Conservation (phyloP, 2,329 filamentous ascomycete species). For the Rosellinia necatrix region DNA sequence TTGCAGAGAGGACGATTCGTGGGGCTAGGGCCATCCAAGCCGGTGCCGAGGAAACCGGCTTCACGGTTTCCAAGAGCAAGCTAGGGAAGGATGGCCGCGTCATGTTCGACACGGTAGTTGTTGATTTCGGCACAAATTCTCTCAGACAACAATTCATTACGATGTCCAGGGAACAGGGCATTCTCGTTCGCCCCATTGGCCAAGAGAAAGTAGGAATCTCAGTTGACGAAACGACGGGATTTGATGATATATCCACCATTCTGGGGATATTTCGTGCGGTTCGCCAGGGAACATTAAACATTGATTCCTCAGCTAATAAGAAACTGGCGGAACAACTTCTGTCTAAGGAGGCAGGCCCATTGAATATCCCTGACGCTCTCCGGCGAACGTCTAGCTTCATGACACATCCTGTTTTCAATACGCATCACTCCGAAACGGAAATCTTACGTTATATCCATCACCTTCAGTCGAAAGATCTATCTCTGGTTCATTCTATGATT, state of each 20-base stretch:
- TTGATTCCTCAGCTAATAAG: neutral
- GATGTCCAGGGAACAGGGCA: conserved; percentile 53
- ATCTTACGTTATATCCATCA: conserved; percentile 92
- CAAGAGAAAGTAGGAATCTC: conserved; percentile 71
- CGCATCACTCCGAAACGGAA: conserved; percentile 92
- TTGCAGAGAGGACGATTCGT: conserved; percentile 77
- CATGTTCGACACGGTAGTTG: conserved; percentile 80
- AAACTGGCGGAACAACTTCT: conserved; percentile 42
- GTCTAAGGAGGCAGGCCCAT: conserved; percentile 38
- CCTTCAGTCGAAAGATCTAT: conserved; percentile 91
- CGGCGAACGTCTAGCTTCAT: conserved; percentile 76
- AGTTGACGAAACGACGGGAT: conserved; percentile 72
- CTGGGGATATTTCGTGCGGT: conserved; percentile 27
- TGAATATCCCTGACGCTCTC: conserved; percentile 62
- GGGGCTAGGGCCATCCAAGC: conserved; percentile 72
- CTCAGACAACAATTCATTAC: conserved; percentile 57
- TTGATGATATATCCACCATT: conserved; percentile 51
- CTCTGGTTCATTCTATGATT: conserved; percentile 96
- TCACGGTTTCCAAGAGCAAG: conserved; percentile 63
- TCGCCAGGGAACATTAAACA: conserved; percentile 3
- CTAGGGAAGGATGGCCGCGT: conserved; percentile 60
- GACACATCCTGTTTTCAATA: conserved; percentile 93
- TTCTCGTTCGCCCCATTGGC: conserved; percentile 68
- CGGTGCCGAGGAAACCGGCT: conserved; percentile 65
- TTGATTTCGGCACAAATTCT: conserved; percentile 57